phyloP scores from a whole-genome alignment of 2,329 filamentous ascomycete genomes.

The Curvularia spicifera region DNA sequence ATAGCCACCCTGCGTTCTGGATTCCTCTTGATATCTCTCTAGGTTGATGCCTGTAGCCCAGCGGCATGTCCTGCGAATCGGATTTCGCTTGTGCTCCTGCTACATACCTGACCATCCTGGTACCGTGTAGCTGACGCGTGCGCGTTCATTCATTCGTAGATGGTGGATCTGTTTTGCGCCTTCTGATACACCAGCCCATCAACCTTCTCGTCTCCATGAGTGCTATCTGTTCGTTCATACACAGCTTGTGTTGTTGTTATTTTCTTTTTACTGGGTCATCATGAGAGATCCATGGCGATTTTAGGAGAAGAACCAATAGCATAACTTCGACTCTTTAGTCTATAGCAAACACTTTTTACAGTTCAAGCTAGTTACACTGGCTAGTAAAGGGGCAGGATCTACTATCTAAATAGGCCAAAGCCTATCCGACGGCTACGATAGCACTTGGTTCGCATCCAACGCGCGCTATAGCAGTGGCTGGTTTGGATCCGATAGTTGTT shows the following conservation, averaged over 20 bases:
- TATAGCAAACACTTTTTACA: not conserved
- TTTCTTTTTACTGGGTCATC: not conserved
- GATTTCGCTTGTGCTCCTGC: conserved; percentile 1
- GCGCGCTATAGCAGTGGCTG: not conserved
- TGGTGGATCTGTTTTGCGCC: not conserved
- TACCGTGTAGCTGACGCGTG: not conserved
- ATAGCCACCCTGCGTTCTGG: not conserved
- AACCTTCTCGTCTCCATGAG: not conserved
- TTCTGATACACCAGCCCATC: not conserved
- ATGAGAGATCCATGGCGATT: not conserved
- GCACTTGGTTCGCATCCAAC: not conserved
- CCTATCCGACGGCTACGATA: not conserved
- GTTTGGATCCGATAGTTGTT: not conserved
- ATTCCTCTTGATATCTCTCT: not conserved
- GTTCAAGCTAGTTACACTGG: not conserved
- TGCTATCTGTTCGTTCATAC: not conserved
- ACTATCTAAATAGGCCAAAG: not conserved
- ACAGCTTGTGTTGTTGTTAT: not conserved
- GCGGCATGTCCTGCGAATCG: conserved; percentile 11
- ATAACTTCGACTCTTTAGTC: not conserved
- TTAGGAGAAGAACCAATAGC: not conserved
- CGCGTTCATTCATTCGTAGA: conserved; percentile 8
- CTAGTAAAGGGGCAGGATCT: not conserved
- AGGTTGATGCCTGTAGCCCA: not conserved
- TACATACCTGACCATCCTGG: not conserved